Base-by-base conservation (phyloP, 2,329 filamentous ascomycete species). In the Ophiocordyceps camponoti-leonardi region DNA sequence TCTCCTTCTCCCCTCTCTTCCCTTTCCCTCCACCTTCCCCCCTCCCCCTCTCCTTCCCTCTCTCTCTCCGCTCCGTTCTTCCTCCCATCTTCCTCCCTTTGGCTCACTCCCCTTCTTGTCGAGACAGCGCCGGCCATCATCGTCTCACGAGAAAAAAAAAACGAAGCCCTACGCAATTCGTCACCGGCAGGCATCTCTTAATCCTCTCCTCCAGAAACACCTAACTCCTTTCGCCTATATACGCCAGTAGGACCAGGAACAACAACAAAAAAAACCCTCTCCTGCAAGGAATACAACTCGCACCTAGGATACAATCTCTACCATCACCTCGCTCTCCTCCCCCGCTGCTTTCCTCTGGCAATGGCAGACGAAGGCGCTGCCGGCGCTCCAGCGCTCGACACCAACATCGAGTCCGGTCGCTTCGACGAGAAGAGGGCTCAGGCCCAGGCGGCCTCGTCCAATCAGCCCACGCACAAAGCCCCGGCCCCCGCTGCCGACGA, bases 401-500 rank as follows among this genome's bases (percentile, higher is more conserved):
- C 77, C 58, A 72, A 72, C 61, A 79, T 81, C 56, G 76, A 79
- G 61, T 73, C 73, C 53, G 77, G 76, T 53, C 65, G 69, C 59
- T 80, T 81, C 61, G 71, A 79, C 61, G 78, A 82, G 68, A 81
- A 81, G 69, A 64, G 62, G 47, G 65, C 60, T 51, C 53, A 56
- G 20, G 39, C 19, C 39, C 47, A 57, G 61, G 49, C 56, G 57
- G 37, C 53, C 59, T 42, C 26, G 22, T 22, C 19, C 19, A 20
- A 41, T 19, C 37, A 18, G n/a, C 51, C 61, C 40, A 50, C 60
- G 48, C 61, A 61, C 57, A 63, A 65, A 56, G 55, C 58, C 48
- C 68, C 66, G 56, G 60, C 57, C 44, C 69, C 73, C 41, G 74
- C 73, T 41, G 73, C 73, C 28, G 79, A 80, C 6, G 81, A 85